phyloP scores from a whole-genome alignment of 2,329 filamentous ascomycete species.

The Hypoxylon sp. region DNA sequence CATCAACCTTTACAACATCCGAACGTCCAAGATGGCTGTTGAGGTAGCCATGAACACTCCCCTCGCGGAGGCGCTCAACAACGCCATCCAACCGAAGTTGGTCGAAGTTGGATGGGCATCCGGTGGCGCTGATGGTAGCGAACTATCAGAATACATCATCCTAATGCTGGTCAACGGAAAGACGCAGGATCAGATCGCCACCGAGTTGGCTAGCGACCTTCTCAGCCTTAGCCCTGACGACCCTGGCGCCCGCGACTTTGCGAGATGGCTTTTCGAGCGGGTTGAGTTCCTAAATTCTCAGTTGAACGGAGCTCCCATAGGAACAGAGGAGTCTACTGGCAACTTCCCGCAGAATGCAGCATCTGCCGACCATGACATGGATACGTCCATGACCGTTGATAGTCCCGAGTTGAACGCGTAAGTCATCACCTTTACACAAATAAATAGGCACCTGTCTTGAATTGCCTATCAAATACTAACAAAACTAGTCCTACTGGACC shows the following conservation, averaged over 20 bases:
- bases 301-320: slow-evolving; percentile 60
- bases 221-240: slow-evolving; percentile 85
- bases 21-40: slow-evolving; percentile 77
- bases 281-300: slow-evolving; percentile 73
- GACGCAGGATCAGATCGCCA: slow-evolving; percentile 86
- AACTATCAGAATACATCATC: slow-evolving; percentile 94
- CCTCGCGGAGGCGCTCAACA: slow-evolving; percentile 82
- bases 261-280: slow-evolving; percentile 92
- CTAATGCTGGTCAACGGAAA: slow-evolving; percentile 97
- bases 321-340: slow-evolving; percentile 40
- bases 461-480: too few species aligned
- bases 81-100: slow-evolving; percentile 87
- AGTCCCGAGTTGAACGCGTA: slow-evolving; percentile 66
- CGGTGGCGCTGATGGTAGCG: slow-evolving; percentile 78
- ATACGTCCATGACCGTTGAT: slow-evolving; percentile 71
- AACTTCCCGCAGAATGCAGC: slow-evolving; percentile 39
- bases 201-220: slow-evolving; percentile 87
- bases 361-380: slow-evolving; percentile 67
- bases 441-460: too few species aligned
- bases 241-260: slow-evolving; percentile 81
- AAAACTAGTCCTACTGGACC: slow-evolving; percentile 83
- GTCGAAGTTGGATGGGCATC: slow-evolving; percentile 92
- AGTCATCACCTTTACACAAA: slow-evolving; percentile 47
- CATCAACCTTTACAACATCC: too few species aligned
- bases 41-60: slow-evolving; percentile 81